Evolutionary conservation across 345 rosid species (phyloP).

Genomic region (Balakata baccata): DNA sequence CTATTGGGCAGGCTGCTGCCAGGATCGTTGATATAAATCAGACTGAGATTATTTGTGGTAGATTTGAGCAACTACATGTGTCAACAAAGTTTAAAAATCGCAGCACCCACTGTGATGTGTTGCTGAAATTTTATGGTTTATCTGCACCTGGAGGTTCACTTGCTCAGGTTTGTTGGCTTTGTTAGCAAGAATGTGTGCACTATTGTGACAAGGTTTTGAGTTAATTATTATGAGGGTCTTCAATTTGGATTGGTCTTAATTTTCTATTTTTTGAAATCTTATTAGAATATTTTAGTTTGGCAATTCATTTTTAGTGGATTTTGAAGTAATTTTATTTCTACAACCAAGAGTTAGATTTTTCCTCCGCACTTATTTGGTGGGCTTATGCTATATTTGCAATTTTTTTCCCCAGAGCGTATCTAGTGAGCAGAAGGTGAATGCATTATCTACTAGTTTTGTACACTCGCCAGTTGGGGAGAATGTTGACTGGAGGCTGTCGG

Average conservation of each 20-base stretch:
- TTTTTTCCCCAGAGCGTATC: conserved; percentile 72
- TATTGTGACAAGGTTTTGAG: conserved; percentile 1
- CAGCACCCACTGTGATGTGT: conserved; percentile 70
- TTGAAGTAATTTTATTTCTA: neutral
- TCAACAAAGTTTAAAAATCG: conserved; percentile 74
- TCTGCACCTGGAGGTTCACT: conserved; percentile 97
- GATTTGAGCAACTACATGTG: conserved; percentile 87
- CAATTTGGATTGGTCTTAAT: neutral
- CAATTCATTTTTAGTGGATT: neutral
- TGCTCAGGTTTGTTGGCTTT: conserved; percentile 74
- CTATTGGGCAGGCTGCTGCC: conserved; percentile 80
- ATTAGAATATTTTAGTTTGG: neutral
- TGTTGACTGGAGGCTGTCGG: conserved; percentile 91
- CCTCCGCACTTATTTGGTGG: neutral
- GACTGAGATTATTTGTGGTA: conserved; percentile 79
- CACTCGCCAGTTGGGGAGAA: conserved; percentile 81
- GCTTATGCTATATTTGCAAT: conserved; percentile 11
- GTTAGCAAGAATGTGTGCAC: conserved; percentile 3
- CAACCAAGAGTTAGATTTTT: neutral
- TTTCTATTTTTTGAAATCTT: neutral
- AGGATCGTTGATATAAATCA: conserved; percentile 64
- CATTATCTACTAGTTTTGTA: conserved; percentile 84
- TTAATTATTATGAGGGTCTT: neutral
- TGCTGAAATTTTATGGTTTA: conserved; percentile 82
- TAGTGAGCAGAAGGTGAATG: conserved; percentile 87